Conservation (phyloP, 331 rosid genomes). For the Telfairia occidentalis region DNA sequence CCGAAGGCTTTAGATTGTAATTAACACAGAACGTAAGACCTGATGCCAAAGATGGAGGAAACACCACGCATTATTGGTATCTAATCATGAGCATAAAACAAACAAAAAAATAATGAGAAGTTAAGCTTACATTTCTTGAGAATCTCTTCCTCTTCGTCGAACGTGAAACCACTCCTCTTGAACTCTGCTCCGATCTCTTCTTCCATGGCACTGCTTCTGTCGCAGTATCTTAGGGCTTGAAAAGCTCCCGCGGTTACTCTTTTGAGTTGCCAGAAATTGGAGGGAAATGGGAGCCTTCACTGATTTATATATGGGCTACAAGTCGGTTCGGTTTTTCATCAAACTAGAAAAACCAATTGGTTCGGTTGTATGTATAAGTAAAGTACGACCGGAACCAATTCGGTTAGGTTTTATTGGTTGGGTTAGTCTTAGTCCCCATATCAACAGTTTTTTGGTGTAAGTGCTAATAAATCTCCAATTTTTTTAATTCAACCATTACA, state of each 20-base stretch:
- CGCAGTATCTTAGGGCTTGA: not conserved
- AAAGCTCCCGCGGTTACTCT: conserved; percentile 6
- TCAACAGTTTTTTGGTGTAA: too few species aligned
- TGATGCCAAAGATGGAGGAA: not conserved
- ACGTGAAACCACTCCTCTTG: conserved; percentile 4
- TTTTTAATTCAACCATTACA: too few species aligned
- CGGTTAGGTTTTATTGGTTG: too few species aligned
- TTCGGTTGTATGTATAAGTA: not conserved
- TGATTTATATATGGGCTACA: not conserved
- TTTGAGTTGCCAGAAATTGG: not conserved
- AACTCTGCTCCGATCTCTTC: conserved; percentile 5
- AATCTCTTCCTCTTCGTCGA: conserved; percentile 10
- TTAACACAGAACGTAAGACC: conserved; percentile 1
- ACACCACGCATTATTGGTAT: not conserved
- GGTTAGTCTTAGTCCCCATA: too few species aligned
- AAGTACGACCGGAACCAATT: too few species aligned
- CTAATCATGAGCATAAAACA: not conserved
- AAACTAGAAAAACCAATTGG: not conserved
- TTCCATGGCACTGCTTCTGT: not conserved
- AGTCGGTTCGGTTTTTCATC: not conserved
- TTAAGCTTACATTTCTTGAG: conserved; percentile 7
- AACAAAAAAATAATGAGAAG: conserved; percentile 1
- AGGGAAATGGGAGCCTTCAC: not conserved
- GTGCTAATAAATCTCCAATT: too few species aligned
- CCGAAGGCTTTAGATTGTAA: conserved; percentile 8